Conservation (phyloP, 208 protist genomes). For the Leishmania martiniquensis region DNA sequence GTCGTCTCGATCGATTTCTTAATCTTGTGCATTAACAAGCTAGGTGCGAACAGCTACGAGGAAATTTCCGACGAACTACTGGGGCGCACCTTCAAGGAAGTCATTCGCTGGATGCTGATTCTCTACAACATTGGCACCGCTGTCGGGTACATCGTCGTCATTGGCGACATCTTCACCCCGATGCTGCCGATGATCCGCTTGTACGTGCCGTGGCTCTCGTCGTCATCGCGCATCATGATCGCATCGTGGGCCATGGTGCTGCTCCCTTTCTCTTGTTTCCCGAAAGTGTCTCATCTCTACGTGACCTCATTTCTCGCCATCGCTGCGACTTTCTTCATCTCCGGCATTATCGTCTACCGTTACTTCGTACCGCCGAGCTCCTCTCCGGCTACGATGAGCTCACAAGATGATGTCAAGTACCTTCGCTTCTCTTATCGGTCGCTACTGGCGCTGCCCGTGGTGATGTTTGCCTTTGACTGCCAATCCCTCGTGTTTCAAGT, state of each 20-base stretch:
- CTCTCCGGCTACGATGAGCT: neutral
- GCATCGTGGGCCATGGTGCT: constrained; percentile 51
- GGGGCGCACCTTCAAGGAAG: constrained; percentile 42
- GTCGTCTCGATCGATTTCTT: constrained; percentile 71
- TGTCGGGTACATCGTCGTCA: constrained; percentile 70
- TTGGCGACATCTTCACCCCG: constrained; percentile 55
- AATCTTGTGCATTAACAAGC: constrained; percentile 52
- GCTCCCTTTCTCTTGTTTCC: constrained; percentile 65
- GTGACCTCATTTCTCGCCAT: constrained; percentile 58
- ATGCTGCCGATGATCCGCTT: constrained; percentile 53
- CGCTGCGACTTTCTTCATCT: constrained; percentile 57
- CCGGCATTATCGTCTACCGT: constrained; percentile 56
- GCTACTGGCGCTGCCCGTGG: constrained; percentile 54
- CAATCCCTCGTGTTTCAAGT: constrained; percentile 77
- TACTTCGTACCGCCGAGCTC: constrained; percentile 46
- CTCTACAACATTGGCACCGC: constrained; percentile 62
- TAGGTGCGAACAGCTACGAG: constrained; percentile 60
- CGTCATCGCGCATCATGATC: constrained; percentile 40
- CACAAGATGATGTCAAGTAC: constrained; percentile 34
- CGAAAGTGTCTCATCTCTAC: constrained; percentile 44
- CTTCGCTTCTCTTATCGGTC: constrained; percentile 42
- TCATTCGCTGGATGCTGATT: constrained; percentile 73
- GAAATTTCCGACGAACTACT: constrained; percentile 61
- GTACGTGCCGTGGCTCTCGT: constrained; percentile 49
- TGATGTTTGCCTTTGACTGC: constrained; percentile 82